phyloP scores from a whole-genome alignment of 768 basidiomycete species.

The Jaapia argillacea region DNA sequence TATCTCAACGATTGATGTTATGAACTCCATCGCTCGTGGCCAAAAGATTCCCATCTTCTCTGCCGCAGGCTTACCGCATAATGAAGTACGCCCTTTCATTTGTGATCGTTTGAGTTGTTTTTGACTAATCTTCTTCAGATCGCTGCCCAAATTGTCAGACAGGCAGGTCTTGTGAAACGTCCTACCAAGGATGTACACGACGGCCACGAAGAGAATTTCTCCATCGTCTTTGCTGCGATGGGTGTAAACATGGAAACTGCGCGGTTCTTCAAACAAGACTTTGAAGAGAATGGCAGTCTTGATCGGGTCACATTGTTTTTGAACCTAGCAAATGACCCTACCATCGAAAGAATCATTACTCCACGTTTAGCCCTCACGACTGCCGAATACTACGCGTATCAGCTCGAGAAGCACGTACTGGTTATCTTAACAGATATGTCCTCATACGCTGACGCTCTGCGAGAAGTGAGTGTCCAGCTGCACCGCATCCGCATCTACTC shows the following conservation, averaged over 20 bases:
- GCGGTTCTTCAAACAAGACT: slow-evolving; percentile 99
- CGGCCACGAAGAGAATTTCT: slow-evolving; percentile 99
- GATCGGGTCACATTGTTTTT: slow-evolving; percentile 98
- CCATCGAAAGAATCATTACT: slow-evolving; percentile 99
- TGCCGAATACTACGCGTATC: slow-evolving; percentile 99
- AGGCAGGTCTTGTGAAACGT: slow-evolving; percentile 93
- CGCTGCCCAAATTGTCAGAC: slow-evolving; percentile 99
- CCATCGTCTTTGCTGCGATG: slow-evolving; percentile 99
- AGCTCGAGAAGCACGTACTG: slow-evolving; percentile 98
- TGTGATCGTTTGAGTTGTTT: slow-evolving; percentile 4
- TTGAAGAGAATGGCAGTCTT: slow-evolving; percentile 95
- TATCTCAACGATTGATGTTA: slow-evolving; percentile 95
- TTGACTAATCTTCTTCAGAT: slow-evolving; percentile 43
- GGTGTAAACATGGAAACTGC: slow-evolving; percentile 99
- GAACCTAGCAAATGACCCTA: slow-evolving; percentile 97
- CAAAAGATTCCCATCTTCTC: slow-evolving; percentile 99
- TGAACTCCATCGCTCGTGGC: slow-evolving; percentile 99
- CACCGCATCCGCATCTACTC: slow-evolving; percentile 5
- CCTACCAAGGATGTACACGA: slow-evolving; percentile 97
- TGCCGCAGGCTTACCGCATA: slow-evolving; percentile 96
- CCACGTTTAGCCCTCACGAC: slow-evolving; percentile 97
- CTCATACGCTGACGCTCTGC: slow-evolving; percentile 92
- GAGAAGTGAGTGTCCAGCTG: slow-evolving; percentile 53
- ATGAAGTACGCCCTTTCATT: slow-evolving; percentile 56
- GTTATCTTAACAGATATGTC: slow-evolving; percentile 99